Percentiles rank a stretch among this genome's conserved stretches.
Evolutionary conservation across 495 filamentous ascomycete genomes (phyloP).

Genomic region (Aspergillus bertholletiae): DNA sequence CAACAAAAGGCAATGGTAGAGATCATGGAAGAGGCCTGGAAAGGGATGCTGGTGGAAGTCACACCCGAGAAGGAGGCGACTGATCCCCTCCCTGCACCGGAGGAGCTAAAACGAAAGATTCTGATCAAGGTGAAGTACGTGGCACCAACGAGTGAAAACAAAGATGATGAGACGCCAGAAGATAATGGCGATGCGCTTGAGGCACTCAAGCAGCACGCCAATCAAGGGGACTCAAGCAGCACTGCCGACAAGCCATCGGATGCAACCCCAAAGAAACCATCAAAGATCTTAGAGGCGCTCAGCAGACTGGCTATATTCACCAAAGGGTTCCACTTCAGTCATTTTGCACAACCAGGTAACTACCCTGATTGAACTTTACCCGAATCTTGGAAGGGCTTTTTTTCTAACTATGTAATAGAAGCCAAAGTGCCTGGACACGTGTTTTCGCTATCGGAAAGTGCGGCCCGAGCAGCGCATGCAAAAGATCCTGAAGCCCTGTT

Average conservation of each 20-base stretch:
- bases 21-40: slow-evolving; percentile 81
- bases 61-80: slow-evolving; percentile 44
- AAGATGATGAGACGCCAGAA: slow-evolving; percentile 21
- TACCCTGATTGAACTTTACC: not conserved
- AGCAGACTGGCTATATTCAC: slow-evolving; percentile 79
- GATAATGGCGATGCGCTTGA: slow-evolving; percentile 19
- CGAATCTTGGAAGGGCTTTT: not conserved
- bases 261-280: slow-evolving; percentile 43
- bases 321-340: slow-evolving; percentile 72
- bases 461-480: slow-evolving; percentile 67
- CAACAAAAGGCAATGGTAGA: slow-evolving; percentile 88
- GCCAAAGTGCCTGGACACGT: slow-evolving; percentile 76
- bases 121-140: slow-evolving; percentile 86
- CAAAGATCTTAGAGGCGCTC: slow-evolving; percentile 73
- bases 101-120: slow-evolving; percentile 69
- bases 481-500: slow-evolving; percentile 60
- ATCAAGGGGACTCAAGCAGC: slow-evolving; percentile 1
- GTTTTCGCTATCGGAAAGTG: slow-evolving; percentile 80
- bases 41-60: slow-evolving; percentile 60
- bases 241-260: slow-evolving; percentile 9
- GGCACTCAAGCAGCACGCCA: slow-evolving; percentile 1
- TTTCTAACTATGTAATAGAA: slow-evolving; percentile 34
- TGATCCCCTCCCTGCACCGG: slow-evolving; percentile 58
- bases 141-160: slow-evolving; percentile 26
- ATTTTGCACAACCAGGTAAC: slow-evolving; percentile 55